These are phyloP conservation scores for Penicillium sp. DNA, from an alignment of 2,329 filamentous ascomycete species.

Conservation along the genomic window DNA sequence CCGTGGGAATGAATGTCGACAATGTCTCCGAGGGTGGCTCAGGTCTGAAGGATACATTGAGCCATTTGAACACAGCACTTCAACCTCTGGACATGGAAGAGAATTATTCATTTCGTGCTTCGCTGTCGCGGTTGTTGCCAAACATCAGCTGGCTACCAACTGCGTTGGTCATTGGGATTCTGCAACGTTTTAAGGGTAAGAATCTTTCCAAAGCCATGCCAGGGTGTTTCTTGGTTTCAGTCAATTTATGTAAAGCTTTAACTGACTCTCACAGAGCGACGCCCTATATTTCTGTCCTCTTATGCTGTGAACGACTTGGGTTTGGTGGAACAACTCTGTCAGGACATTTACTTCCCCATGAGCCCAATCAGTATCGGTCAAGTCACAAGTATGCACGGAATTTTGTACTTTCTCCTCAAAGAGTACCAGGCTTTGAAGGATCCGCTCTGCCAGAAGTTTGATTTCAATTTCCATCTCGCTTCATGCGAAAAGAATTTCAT, in stretches of 20 bases:
- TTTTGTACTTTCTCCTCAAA: conserved; percentile 21
- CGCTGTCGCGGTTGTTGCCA: conserved; percentile 6
- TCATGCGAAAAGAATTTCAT: conserved; percentile 18
- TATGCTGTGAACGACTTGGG: conserved; percentile 17
- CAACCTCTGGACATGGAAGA: neutral
- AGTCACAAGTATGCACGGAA: conserved; percentile 20
- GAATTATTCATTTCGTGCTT: conserved; percentile 3
- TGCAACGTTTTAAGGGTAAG: conserved; percentile 8
- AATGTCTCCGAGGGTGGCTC: neutral
- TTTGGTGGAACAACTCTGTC: conserved; percentile 23
- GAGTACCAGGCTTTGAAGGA: conserved; percentile 18
- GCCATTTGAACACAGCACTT: neutral
- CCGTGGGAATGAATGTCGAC: neutral
- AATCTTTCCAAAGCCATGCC: neutral
- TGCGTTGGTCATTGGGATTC: conserved; percentile 4
- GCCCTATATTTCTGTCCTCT: conserved; percentile 20
- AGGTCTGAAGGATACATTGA: conserved; percentile 8
- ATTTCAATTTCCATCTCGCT: conserved; percentile 11
- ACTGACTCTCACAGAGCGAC: conserved; percentile 6
- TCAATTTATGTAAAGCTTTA: neutral
- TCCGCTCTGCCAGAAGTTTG: conserved; percentile 12
- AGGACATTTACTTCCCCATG: conserved; percentile 24
- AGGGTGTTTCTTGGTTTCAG: neutral
- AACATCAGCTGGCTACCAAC: conserved; percentile 4
- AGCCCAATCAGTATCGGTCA: conserved; percentile 13